These are phyloP conservation scores for Ogataea paraovalis DNA, from an alignment of 805 yeast species.

Conservation along the genomic window DNA sequence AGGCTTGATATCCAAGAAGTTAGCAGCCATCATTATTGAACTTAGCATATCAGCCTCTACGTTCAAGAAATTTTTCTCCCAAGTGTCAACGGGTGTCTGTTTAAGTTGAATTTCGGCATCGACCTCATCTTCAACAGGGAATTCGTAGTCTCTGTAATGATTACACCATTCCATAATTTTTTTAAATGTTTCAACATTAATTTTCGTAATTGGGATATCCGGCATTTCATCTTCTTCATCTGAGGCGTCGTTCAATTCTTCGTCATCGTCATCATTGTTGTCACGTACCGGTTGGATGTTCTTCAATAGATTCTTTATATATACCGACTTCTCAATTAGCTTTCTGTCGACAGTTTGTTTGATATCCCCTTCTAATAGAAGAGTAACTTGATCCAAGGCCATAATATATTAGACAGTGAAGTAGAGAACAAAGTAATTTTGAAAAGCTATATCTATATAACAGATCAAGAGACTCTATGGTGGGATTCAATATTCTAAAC, in stretches of 20 bases:
- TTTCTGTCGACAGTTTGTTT: slow-evolving; percentile 62
- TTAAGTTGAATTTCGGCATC: slow-evolving; percentile 57
- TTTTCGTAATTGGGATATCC: slow-evolving; percentile 80
- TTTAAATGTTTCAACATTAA: slow-evolving; percentile 70
- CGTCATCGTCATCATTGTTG: neutral
- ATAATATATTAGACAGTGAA: neutral
- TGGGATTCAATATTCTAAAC: too few species aligned
- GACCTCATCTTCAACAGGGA: slow-evolving; percentile 64
- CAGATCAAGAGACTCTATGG: too few species aligned
- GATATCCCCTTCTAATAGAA: slow-evolving; percentile 50
- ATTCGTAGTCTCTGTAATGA: slow-evolving; percentile 73
- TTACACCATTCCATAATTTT: slow-evolving; percentile 89
- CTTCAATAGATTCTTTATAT: slow-evolving; percentile 74
- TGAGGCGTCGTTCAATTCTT: neutral
- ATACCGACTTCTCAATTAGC: slow-evolving; percentile 72
- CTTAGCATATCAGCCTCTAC: slow-evolving; percentile 82
- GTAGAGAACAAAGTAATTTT: too few species aligned
- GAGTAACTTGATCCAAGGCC: neutral
- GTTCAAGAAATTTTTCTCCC: slow-evolving; percentile 88
- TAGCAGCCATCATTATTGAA: slow-evolving; percentile 73
- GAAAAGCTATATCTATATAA: too few species aligned
- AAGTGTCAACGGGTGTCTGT: slow-evolving; percentile 69
- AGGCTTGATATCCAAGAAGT: slow-evolving; percentile 66
- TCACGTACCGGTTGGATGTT: slow-evolving; percentile 38
- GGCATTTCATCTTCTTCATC: slow-evolving; percentile 45